Conservation (phyloP, 2,329 filamentous ascomycete genomes). For the Rutstroemia sydowiana region DNA sequence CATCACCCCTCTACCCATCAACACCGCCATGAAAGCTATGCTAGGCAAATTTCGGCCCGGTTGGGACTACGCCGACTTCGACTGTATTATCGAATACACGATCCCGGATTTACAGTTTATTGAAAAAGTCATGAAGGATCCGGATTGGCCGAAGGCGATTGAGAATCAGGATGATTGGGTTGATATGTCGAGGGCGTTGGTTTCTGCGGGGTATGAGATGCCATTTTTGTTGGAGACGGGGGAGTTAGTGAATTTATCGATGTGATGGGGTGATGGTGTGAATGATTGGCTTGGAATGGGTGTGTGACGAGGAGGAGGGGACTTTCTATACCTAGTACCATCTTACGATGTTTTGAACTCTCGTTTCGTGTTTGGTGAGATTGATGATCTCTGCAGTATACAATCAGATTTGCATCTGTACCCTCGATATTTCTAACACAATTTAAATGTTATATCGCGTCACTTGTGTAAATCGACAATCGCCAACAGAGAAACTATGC, state of each 20-base stretch:
- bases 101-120: conserved; percentile 19
- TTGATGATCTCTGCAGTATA: too few species aligned
- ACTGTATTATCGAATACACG: conserved; percentile 29
- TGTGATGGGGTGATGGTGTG: too few species aligned
- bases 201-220: conserved; percentile 23
- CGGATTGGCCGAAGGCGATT: conserved; percentile 22
- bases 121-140: conserved; percentile 22
- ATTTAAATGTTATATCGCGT: too few species aligned
- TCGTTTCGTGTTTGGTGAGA: too few species aligned
- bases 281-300: neutral
- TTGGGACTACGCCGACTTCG: conserved; percentile 22
- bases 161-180: conserved; percentile 29
- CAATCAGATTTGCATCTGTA: too few species aligned
- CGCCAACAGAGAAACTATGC: too few species aligned
- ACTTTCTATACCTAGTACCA: too few species aligned
- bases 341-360: too few species aligned
- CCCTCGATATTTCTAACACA: too few species aligned
- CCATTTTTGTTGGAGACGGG: conserved; percentile 25
- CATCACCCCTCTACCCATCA: conserved; percentile 20
- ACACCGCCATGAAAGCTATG: conserved; percentile 16
- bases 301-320: too few species aligned
- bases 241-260: conserved; percentile 22
- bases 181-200: conserved; percentile 23
- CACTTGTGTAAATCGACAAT: too few species aligned
- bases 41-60: conserved; percentile 13